A percentile compares a stretch with the other conserved stretches of the same genome.
Conservation (phyloP, 805 yeast genomes). For the Myxozyma neglecta region DNA sequence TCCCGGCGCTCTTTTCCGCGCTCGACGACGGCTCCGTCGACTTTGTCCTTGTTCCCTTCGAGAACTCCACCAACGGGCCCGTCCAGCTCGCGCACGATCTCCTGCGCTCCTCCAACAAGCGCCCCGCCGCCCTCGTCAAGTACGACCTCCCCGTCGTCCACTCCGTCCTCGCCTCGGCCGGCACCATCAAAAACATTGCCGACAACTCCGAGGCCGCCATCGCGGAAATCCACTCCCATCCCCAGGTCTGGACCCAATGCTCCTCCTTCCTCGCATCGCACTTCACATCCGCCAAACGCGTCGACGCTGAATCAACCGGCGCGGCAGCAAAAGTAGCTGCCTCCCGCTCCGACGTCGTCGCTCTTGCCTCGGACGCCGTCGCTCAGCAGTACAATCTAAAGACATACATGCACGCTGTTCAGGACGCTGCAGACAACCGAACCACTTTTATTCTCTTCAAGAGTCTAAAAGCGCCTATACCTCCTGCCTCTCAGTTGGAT, state of each 20-base stretch:
- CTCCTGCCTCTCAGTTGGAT: no score
- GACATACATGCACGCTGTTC: conserved; percentile 56
- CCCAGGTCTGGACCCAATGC: conserved; percentile 98
- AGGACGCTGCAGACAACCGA: conserved; percentile 64
- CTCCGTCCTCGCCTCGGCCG: conserved; percentile 52
- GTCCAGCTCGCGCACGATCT: conserved; percentile 84
- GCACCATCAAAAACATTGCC: conserved; percentile 5
- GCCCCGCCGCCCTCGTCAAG: conserved; percentile 59
- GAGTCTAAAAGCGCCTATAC: no score
- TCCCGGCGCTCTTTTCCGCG: conserved; percentile 58
- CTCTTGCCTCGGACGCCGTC: conserved; percentile 73
- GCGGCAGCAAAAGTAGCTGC: conserved; percentile 72
- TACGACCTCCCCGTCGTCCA: conserved; percentile 83
- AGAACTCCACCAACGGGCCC: conserved; percentile 92
- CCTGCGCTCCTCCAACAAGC: conserved; percentile 63
- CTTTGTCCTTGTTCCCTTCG: conserved; percentile 82
- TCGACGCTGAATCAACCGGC: conserved; percentile 79
- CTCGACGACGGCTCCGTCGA: conserved; percentile 53
- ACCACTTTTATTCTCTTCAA: no score
- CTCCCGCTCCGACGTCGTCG: conserved; percentile 48
- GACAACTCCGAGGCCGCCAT: conserved; percentile 42
- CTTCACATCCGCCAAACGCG: conserved; percentile 45
- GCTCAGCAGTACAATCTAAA: conserved; percentile 60
- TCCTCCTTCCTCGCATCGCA: conserved; percentile 51
- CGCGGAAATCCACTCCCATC: conserved; percentile 76